These are phyloP conservation scores for Gnomoniopsis sp. DNA, from an alignment of 2,329 filamentous ascomycete species.

Conservation along the genomic window DNA sequence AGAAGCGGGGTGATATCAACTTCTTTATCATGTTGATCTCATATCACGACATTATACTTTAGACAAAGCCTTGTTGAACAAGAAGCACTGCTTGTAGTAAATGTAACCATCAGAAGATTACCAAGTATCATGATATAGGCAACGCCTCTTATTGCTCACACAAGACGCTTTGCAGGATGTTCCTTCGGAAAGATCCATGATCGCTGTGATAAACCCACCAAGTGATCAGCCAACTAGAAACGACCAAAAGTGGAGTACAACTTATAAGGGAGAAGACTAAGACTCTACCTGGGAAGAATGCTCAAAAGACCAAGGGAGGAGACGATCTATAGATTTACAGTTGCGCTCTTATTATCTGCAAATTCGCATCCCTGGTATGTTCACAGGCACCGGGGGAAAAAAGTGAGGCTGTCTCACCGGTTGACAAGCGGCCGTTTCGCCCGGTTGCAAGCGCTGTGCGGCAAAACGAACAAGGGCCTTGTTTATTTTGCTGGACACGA, in stretches of 20 bases:
- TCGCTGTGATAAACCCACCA: too few species aligned
- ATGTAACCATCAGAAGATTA: not conserved
- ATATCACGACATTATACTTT: not conserved
- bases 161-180: too few species aligned
- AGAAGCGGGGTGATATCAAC: not conserved
- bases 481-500: not conserved
- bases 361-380: not conserved
- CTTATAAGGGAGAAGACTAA: too few species aligned
- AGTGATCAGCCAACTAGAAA: too few species aligned
- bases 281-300: too few species aligned
- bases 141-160: too few species aligned
- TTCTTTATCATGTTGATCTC: not conserved
- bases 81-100: not conserved
- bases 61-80: not conserved
- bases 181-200: too few species aligned
- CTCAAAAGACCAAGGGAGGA: too few species aligned
- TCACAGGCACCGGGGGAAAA: not conserved
- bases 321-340: too few species aligned
- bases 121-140: not conserved
- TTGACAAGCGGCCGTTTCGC: not conserved
- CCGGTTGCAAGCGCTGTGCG: not conserved
- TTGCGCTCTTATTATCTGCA: not conserved
- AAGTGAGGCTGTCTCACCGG: not conserved
- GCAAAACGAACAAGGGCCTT: not conserved
- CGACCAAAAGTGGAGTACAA: too few species aligned